A percentile compares a stretch with the other conserved stretches of the same genome.
Evolutionary conservation across 768 basidiomycete genomes (phyloP).

Genomic region (Russula lepida): DNA sequence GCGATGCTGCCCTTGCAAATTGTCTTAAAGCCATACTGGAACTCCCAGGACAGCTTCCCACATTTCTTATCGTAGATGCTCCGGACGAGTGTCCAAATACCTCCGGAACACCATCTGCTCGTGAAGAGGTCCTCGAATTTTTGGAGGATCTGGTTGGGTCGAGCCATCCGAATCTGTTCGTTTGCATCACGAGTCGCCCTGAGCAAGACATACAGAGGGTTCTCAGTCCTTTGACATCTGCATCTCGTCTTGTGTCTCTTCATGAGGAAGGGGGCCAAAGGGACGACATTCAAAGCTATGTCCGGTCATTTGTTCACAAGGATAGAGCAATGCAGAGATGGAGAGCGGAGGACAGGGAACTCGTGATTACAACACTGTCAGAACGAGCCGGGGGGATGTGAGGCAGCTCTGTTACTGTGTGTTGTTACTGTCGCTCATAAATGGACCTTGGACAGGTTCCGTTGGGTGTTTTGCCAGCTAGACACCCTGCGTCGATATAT

Average conservation of each 20-base stretch:
- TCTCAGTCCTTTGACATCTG: not conserved
- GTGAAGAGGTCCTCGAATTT: not conserved
- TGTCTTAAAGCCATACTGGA: not conserved
- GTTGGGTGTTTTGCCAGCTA: not conserved
- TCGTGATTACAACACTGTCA: not conserved
- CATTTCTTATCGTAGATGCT: not conserved
- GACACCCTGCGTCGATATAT: not conserved
- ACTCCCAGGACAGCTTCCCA: not conserved
- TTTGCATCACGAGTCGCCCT: not conserved
- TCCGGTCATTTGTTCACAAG: not conserved
- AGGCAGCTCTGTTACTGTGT: not conserved
- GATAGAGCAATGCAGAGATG: not conserved
- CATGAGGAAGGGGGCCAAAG: not conserved
- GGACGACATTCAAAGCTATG: not conserved
- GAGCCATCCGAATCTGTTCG: not conserved
- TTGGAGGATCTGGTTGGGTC: not conserved
- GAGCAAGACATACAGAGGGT: not conserved
- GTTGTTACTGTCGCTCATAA: not conserved
- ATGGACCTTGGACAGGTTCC: not conserved
- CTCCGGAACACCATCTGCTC: not conserved
- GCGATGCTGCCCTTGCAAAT: not conserved
- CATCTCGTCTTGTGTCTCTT: not conserved
- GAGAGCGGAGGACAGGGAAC: not conserved
- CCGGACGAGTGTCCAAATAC: not conserved
- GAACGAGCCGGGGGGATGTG: not conserved